These are phyloP conservation scores for Hypomyces perniciosus DNA, from an alignment of 2,329 filamentous ascomycete species.

Conservation along the genomic window DNA sequence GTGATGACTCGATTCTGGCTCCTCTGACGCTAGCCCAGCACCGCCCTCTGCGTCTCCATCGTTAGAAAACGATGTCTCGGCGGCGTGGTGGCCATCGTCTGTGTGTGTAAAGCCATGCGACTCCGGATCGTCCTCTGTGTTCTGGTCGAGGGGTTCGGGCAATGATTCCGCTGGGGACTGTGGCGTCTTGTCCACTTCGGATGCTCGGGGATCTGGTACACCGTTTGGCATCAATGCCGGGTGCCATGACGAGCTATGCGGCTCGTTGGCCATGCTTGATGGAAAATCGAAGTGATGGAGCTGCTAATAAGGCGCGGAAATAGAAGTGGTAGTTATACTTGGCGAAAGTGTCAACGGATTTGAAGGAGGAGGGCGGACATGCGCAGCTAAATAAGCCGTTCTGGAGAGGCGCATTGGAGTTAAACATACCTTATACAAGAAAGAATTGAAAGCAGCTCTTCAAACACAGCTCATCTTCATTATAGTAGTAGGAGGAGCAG, in stretches of 20 bases:
- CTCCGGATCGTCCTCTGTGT: background rate
- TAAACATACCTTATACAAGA: slow-evolving; percentile 15
- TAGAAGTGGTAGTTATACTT: slow-evolving; percentile 1
- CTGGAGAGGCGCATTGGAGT: background rate
- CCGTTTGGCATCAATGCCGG: slow-evolving; percentile 35
- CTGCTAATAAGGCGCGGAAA: slow-evolving; percentile 6
- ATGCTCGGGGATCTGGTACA: slow-evolving; percentile 16
- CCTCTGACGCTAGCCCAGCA: slow-evolving; percentile 21
- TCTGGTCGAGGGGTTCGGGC: background rate
- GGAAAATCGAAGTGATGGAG: slow-evolving; percentile 2
- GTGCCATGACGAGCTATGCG: slow-evolving; percentile 33
- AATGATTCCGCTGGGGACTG: slow-evolving; percentile 5
- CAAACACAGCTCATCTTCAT: slow-evolving; percentile 15
- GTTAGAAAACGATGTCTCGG: slow-evolving; percentile 18
- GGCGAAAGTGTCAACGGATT: background rate
- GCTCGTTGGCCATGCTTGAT: slow-evolving; percentile 33
- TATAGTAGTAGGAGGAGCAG: slow-evolving; percentile 15
- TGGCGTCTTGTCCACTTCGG: slow-evolving; percentile 11
- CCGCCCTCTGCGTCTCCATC: slow-evolving; percentile 20
- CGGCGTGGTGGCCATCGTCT: slow-evolving; percentile 7
- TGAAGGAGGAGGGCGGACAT: background rate
- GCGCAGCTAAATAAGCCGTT: background rate
- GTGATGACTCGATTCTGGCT: slow-evolving; percentile 13
- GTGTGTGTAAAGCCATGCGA: background rate
- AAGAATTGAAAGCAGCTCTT: slow-evolving; percentile 10